Conservation (phyloP, 495 filamentous ascomycete genomes). For the Podospora conica region DNA sequence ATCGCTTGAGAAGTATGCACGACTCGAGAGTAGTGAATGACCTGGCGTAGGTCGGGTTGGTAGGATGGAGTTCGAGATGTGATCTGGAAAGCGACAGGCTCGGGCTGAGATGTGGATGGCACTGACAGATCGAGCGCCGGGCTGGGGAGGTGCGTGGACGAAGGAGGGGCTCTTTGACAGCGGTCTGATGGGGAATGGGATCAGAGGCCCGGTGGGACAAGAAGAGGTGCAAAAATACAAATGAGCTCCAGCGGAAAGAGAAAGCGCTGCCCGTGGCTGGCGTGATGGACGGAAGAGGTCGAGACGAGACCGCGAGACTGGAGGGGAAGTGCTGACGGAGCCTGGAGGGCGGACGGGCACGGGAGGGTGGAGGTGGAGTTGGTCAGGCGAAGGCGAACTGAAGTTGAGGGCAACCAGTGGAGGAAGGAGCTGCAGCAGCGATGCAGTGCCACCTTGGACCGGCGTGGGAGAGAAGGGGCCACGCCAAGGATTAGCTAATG, state of each 20-base stretch:
- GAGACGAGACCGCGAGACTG: neutral
- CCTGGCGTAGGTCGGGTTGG: neutral
- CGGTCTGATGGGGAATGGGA: neutral
- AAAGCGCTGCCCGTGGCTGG: neutral
- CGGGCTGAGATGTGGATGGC: neutral
- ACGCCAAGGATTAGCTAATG: slow-evolving; percentile 18
- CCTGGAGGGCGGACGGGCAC: neutral
- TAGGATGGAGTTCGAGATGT: neutral
- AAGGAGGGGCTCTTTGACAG: neutral
- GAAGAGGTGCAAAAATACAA: neutral
- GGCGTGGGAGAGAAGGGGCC: neutral
- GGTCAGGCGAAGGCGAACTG: slow-evolving; percentile 1
- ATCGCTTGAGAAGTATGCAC: neutral
- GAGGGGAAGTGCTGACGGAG: neutral
- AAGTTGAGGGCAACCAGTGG: neutral
- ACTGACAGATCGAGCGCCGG: neutral
- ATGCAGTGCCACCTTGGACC: slow-evolving; percentile 1
- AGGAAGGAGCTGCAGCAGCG: neutral
- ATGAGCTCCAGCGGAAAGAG: neutral
- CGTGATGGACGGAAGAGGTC: neutral
- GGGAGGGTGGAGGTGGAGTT: neutral
- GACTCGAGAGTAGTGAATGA: neutral
- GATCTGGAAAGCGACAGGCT: slow-evolving; percentile 1
- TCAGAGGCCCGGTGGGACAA: neutral
- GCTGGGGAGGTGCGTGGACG: neutral